phyloP scores from a whole-genome alignment of 2,329 filamentous ascomycete genomes.

The Aspergillus chevalieri region DNA sequence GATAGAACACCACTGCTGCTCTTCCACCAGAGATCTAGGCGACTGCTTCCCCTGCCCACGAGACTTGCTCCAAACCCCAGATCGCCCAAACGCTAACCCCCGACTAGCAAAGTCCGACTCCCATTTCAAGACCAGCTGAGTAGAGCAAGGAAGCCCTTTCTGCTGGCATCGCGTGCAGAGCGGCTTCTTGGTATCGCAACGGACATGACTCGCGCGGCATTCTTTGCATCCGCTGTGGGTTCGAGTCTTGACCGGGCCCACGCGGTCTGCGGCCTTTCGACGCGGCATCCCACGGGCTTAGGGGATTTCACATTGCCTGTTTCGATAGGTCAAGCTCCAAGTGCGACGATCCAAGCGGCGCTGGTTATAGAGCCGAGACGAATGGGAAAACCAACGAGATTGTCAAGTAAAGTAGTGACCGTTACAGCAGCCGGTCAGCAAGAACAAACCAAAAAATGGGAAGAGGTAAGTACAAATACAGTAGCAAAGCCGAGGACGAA shows the following conservation, averaged over 20 bases:
- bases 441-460: not conserved
- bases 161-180: conserved; percentile 31
- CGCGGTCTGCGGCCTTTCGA: conserved; percentile 31
- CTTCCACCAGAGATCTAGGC: conserved; percentile 12
- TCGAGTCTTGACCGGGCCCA: conserved; percentile 32
- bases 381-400: not conserved
- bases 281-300: conserved; percentile 25
- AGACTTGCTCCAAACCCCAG: conserved; percentile 37
- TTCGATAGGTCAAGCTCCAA: not conserved
- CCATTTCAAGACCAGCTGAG: conserved; percentile 34
- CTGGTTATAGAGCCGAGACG: not conserved
- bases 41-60: conserved; percentile 14
- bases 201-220: conserved; percentile 36
- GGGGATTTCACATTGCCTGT: conserved; percentile 21
- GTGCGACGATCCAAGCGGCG: conserved; percentile 3
- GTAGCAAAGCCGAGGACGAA: not conserved
- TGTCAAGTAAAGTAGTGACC: not conserved
- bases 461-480: not conserved
- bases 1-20: conserved; percentile 23
- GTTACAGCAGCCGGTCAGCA: not conserved
- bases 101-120: conserved; percentile 36
- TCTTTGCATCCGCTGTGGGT: conserved; percentile 37
- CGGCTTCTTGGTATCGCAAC: conserved; percentile 36
- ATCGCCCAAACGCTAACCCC: conserved; percentile 38
- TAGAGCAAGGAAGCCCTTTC: conserved; percentile 31